Conservation (phyloP, 768 basidiomycete genomes). For the Kwoniella botswanensis region DNA sequence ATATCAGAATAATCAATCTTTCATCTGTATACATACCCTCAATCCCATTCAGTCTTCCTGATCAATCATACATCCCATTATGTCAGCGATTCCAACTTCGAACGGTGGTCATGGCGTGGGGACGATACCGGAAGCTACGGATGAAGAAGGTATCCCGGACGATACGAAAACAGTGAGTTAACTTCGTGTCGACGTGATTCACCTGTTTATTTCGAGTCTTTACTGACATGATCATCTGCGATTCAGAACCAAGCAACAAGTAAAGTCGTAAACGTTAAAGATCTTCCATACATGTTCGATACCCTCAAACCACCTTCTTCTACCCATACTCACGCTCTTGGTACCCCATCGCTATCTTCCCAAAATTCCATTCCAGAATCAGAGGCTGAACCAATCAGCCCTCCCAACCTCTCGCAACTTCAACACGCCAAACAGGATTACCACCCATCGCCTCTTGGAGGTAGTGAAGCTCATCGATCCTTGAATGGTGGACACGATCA, state of each 20-base stretch:
- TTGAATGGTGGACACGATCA: constrained; percentile 22
- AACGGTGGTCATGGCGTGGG: constrained; percentile 21
- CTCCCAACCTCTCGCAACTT: constrained; percentile 12
- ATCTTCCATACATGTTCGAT: constrained; percentile 35
- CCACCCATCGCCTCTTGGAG: constrained; percentile 30
- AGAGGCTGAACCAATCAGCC: constrained; percentile 27
- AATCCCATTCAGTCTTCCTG: not conserved
- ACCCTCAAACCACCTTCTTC: constrained; percentile 19
- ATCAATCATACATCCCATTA: not conserved
- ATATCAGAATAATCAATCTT: no score
- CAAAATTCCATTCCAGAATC: constrained; percentile 38
- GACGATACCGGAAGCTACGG: constrained; percentile 22
- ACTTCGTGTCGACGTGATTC: not conserved
- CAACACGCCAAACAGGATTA: constrained; percentile 14
- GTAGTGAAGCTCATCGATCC: constrained; percentile 19
- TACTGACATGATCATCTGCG: not conserved
- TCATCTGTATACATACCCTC: not conserved
- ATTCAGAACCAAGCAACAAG: constrained; percentile 1
- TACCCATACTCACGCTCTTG: constrained; percentile 13
- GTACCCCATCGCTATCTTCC: constrained; percentile 30
- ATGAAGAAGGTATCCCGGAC: constrained; percentile 28
- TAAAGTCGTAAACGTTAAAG: constrained; percentile 36
- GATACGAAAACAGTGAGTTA: constrained; percentile 24
- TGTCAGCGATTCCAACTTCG: constrained; percentile 9
- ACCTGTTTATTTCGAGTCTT: not conserved